Evolutionary conservation across 2,329 filamentous ascomycete genomes (phyloP).

Genomic region (Fusarium equiseti): DNA sequence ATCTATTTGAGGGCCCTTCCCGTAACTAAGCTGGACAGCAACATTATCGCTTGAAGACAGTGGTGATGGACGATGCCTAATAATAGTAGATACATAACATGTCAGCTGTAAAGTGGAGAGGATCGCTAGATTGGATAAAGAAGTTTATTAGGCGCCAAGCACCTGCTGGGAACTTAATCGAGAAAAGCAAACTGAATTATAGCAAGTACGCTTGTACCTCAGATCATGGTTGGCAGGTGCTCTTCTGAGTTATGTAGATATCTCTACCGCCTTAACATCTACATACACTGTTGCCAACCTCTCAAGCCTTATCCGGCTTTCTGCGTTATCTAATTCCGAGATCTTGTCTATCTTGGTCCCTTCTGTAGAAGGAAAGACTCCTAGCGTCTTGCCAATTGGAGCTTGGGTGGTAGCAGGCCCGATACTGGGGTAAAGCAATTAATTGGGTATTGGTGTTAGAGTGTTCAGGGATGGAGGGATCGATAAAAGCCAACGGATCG

Average conservation of each 20-base stretch:
- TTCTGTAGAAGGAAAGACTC: slow-evolving; percentile 23
- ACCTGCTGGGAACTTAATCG: slow-evolving; percentile 13
- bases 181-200: slow-evolving; percentile 15
- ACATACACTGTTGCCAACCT: neutral
- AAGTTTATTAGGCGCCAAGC: slow-evolving; percentile 20
- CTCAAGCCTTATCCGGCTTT: neutral
- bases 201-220: slow-evolving; percentile 14
- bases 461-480: slow-evolving; percentile 22
- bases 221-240: slow-evolving; percentile 26
- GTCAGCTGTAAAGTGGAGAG: slow-evolving; percentile 38
- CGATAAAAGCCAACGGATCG: slow-evolving; percentile 7
- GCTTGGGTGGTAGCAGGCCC: slow-evolving; percentile 24
- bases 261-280: neutral
- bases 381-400: slow-evolving; percentile 16
- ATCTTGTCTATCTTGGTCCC: neutral
- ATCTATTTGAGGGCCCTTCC: neutral
- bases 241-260: slow-evolving; percentile 13
- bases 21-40: neutral
- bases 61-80: slow-evolving; percentile 32
- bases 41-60: slow-evolving; percentile 2
- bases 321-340: neutral
- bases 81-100: slow-evolving; percentile 14
- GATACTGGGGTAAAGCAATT: slow-evolving; percentile 33
- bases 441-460: slow-evolving; percentile 19
- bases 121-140: slow-evolving; percentile 16